phyloP scores from a whole-genome alignment of 495 filamentous ascomycete species.

The Aspergillus incahuasiensis region DNA sequence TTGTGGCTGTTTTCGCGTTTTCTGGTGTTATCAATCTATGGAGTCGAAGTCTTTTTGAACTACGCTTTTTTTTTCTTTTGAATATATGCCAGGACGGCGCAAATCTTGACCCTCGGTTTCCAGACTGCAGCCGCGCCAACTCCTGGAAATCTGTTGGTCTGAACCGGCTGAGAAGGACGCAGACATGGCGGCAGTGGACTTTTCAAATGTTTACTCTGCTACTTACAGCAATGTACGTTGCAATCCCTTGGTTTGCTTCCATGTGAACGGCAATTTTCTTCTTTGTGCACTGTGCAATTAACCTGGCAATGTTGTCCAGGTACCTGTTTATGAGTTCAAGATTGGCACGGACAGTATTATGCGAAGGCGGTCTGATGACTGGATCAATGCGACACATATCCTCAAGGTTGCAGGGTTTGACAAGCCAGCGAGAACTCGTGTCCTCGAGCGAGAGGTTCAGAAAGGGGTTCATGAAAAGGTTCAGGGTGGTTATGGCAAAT shows the following conservation, averaged over 20 bases:
- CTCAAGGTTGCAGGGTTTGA: slow-evolving; percentile 80
- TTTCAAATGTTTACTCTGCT: slow-evolving; percentile 69
- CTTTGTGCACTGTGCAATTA: neutral
- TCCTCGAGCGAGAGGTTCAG: slow-evolving; percentile 94
- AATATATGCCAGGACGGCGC: slow-evolving; percentile 12
- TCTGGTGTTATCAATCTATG: slow-evolving; percentile 1
- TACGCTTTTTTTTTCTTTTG: neutral
- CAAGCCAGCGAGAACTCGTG: slow-evolving; percentile 89
- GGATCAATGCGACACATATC: slow-evolving; percentile 96
- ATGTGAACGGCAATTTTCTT: neutral
- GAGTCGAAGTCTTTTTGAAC: neutral
- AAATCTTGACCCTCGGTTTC: slow-evolving; percentile 5
- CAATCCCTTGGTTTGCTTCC: neutral
- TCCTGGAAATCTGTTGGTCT: slow-evolving; percentile 21
- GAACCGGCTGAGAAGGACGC: slow-evolving; percentile 20
- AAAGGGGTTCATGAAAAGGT: slow-evolving; percentile 96
- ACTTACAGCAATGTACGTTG: slow-evolving; percentile 86
- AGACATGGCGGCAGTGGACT: slow-evolving; percentile 40
- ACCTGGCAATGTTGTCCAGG: slow-evolving; percentile 42
- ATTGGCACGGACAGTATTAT: slow-evolving; percentile 77
- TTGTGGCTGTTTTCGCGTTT: slow-evolving; percentile 20
- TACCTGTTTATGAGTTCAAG: slow-evolving; percentile 87
- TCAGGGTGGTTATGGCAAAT: slow-evolving; percentile 97
- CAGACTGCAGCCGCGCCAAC: slow-evolving; percentile 7
- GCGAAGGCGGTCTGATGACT: slow-evolving; percentile 82